A percentile compares a stretch with the other conserved stretches of the same genome.
These are phyloP conservation scores for Rhodotorula taiwanensis DNA, from an alignment of 768 basidiomycete genomes.

Conservation along the genomic window DNA sequence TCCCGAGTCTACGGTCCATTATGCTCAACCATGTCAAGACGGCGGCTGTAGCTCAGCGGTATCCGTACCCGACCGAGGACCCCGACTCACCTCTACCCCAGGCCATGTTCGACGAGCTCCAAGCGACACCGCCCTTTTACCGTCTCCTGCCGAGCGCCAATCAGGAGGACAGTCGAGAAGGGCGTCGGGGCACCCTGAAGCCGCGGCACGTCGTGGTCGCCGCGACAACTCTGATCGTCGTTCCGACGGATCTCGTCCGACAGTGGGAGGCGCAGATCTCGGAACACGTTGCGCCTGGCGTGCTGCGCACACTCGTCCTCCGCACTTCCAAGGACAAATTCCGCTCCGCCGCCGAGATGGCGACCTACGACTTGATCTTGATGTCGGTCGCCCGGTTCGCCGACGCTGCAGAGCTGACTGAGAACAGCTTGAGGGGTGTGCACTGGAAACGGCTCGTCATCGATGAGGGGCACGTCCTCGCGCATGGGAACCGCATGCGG, in stretches of 20 bases:
- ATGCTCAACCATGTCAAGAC: constrained; percentile 12
- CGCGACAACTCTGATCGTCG: constrained; percentile 42
- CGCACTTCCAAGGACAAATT: constrained; percentile 35
- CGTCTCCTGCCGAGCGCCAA: constrained; percentile 5
- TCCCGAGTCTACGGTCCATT: constrained; percentile 20
- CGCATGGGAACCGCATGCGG: constrained; percentile 9
- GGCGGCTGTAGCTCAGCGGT: neutral
- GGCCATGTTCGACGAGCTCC: constrained; percentile 1
- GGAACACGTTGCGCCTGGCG: constrained; percentile 38
- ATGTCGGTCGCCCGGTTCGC: constrained; percentile 26
- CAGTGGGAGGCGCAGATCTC: constrained; percentile 44
- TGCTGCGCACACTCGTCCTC: constrained; percentile 36
- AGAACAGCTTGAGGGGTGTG: constrained; percentile 18
- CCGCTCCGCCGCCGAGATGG: constrained; percentile 34
- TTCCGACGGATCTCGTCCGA: constrained; percentile 42
- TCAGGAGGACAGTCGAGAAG: constrained; percentile 33
- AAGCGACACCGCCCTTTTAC: constrained; percentile 21
- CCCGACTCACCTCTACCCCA: neutral
- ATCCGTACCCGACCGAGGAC: constrained; percentile 3
- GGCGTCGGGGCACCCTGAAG: constrained; percentile 3
- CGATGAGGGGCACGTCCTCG: constrained; percentile 35
- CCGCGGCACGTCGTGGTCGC: constrained; percentile 40
- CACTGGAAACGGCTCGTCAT: constrained; percentile 38
- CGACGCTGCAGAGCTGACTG: constrained; percentile 14
- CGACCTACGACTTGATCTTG: constrained; percentile 41